These are phyloP conservation scores for Pichia sp. DNA, from an alignment of 1,139 yeast genomes.

Conservation along the genomic window DNA sequence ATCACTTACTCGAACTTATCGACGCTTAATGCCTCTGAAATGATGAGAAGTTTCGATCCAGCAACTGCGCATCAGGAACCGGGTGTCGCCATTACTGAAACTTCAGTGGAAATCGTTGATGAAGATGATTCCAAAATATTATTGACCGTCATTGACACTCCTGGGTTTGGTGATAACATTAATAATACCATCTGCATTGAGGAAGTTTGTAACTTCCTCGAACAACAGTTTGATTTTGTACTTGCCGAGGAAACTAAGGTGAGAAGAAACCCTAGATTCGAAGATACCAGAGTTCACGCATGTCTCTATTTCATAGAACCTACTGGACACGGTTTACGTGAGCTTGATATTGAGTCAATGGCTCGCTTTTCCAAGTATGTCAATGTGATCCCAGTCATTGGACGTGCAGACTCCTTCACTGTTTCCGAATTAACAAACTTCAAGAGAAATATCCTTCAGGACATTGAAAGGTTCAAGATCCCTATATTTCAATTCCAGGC, in stretches of 20 bases:
- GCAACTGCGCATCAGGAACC: conserved; percentile 38
- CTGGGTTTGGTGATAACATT: conserved; percentile 72
- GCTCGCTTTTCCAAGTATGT: conserved; percentile 41
- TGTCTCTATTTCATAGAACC: conserved; percentile 55
- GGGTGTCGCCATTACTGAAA: conserved; percentile 54
- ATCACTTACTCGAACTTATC: conserved; percentile 37
- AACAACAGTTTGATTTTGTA: conserved; percentile 47
- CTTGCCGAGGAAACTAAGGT: conserved; percentile 57
- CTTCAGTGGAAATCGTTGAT: conserved; percentile 48
- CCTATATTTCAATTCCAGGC: conserved; percentile 43
- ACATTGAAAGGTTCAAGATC: conserved; percentile 38
- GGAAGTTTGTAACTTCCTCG: conserved; percentile 45
- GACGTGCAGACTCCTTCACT: conserved; percentile 53
- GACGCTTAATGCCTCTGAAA: conserved; percentile 32
- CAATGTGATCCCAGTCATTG: conserved; percentile 51
- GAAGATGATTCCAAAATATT: conserved; percentile 47
- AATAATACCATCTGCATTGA: conserved; percentile 34
- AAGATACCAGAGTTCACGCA: conserved; percentile 58
- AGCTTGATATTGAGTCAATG: conserved; percentile 46
- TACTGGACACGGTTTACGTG: conserved; percentile 45
- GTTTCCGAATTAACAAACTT: conserved; percentile 37
- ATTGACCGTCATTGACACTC: conserved; percentile 59
- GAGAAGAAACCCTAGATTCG: conserved; percentile 44
- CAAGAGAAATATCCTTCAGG: conserved; percentile 38
- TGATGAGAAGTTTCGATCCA: conserved; percentile 38